Percentiles rank a stretch among this genome's conserved stretches.
Evolutionary conservation across 2,329 filamentous ascomycete genomes (phyloP).

Genomic region (Botrytis elliptica): DNA sequence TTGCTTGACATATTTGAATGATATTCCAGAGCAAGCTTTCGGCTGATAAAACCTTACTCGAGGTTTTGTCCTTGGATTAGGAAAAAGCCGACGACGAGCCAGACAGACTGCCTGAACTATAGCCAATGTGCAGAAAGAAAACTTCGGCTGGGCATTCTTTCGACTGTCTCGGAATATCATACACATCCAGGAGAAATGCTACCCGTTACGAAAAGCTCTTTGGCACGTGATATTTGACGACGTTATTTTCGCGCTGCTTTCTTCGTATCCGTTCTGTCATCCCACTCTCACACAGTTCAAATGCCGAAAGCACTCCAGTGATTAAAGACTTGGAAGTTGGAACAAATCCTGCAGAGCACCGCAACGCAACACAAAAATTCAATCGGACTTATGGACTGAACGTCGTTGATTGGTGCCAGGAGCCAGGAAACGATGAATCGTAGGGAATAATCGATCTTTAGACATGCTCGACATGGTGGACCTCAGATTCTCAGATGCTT

Average conservation of each 20-base stretch:
- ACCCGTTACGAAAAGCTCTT: background rate
- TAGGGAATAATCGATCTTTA: background rate
- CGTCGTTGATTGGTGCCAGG: background rate
- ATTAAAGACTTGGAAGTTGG: background rate
- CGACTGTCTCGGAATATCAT: background rate
- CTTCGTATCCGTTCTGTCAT: background rate
- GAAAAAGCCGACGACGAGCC: background rate
- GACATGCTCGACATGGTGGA: background rate
- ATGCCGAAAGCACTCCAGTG: background rate
- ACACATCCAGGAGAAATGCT: background rate
- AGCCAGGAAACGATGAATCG: background rate
- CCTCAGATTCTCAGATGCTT: background rate
- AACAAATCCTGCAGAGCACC: background rate
- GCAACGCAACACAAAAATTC: background rate
- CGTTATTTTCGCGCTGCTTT: background rate
- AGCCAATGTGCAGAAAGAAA: background rate
- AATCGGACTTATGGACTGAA: background rate
- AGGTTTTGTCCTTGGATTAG: background rate
- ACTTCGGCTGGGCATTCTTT: background rate
- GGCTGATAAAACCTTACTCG: too few species aligned
- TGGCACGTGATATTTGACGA: background rate
- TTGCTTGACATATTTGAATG: too few species aligned
- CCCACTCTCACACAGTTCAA: background rate
- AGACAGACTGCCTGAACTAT: background rate
- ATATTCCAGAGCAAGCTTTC: too few species aligned